phyloP scores from a whole-genome alignment of 2,329 filamentous ascomycete genomes.

The Dactylellina sp. region DNA sequence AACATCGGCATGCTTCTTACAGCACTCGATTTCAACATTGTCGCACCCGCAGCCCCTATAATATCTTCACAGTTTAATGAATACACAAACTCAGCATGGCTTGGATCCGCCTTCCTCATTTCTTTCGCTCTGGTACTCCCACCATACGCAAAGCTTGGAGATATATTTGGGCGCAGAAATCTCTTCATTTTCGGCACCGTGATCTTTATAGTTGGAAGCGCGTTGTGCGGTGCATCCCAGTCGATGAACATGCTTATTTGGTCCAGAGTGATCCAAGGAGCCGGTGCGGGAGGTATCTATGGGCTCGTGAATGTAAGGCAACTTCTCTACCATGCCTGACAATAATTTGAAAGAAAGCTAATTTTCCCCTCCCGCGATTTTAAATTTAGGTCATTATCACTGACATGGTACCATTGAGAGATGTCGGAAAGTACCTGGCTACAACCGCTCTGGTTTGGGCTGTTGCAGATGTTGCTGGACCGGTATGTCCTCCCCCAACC shows the following conservation, averaged over 20 bases:
- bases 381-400: constrained; percentile 67
- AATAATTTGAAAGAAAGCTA: constrained; percentile 68
- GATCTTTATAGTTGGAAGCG: constrained; percentile 64
- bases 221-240: constrained; percentile 69
- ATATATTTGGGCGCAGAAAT: constrained; percentile 63
- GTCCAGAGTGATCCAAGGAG: constrained; percentile 33
- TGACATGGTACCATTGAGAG: constrained; percentile 59
- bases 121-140: constrained; percentile 64
- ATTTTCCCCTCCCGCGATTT: constrained; percentile 67
- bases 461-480: constrained; percentile 67
- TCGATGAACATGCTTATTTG: constrained; percentile 66
- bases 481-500: constrained; percentile 57
- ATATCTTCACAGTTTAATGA: constrained; percentile 68
- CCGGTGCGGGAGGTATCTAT: constrained; percentile 33
- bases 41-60: constrained; percentile 69
- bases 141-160: constrained; percentile 64
- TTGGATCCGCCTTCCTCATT: constrained; percentile 63
- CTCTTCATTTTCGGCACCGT: constrained; percentile 34
- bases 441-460: constrained; percentile 66
- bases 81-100: constrained; percentile 64
- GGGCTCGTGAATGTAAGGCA: constrained; percentile 28
- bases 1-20: constrained; percentile 70
- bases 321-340: constrained; percentile 66
- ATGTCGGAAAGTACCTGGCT: constrained; percentile 60
- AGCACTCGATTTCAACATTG: constrained; percentile 70